Percentiles rank a stretch among this genome's conserved stretches.
These are phyloP conservation scores for Fallopia convolvulus DNA, from an alignment of 148 eudicot genomes.

Conservation along the genomic window DNA sequence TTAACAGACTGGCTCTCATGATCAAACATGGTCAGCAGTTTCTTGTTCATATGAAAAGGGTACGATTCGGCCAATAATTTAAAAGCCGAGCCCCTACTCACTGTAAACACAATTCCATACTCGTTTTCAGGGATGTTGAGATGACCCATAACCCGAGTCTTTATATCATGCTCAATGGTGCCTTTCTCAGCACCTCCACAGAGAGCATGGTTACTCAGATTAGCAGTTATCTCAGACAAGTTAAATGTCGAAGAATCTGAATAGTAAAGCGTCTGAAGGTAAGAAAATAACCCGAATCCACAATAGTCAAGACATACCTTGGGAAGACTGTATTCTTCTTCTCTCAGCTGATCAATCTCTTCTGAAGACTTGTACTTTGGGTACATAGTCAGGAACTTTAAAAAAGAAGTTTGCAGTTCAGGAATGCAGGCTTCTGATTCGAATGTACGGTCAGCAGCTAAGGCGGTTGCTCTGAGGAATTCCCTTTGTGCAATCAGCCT, in stretches of 20 bases:
- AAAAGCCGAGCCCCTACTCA: conserved; percentile 93
- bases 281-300: conserved; percentile 95
- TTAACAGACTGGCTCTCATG: conserved; percentile 97
- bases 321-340: conserved; percentile 69
- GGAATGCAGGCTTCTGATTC: conserved; percentile 64
- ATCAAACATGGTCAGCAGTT: conserved; percentile 90
- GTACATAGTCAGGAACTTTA: conserved; percentile 83
- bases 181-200: conserved; percentile 91
- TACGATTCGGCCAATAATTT: conserved; percentile 86
- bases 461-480: conserved; percentile 82
- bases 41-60: conserved; percentile 93
- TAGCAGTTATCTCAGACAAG: conserved; percentile 87
- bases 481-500: conserved; percentile 72
- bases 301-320: conserved; percentile 97
- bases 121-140: conserved; percentile 94
- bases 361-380: conserved; percentile 72
- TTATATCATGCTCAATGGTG: conserved; percentile 84
- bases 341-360: conserved; percentile 80
- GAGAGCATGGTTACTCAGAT: conserved; percentile 86
- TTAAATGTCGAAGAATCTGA: conserved; percentile 85
- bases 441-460: conserved; percentile 69
- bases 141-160: conserved; percentile 79
- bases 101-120: conserved; percentile 92
- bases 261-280: conserved; percentile 66
- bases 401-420: conserved; percentile 52